Base-by-base conservation (phyloP, 1,139 yeast species). In the Debaryomycetaceae sp. region DNA sequence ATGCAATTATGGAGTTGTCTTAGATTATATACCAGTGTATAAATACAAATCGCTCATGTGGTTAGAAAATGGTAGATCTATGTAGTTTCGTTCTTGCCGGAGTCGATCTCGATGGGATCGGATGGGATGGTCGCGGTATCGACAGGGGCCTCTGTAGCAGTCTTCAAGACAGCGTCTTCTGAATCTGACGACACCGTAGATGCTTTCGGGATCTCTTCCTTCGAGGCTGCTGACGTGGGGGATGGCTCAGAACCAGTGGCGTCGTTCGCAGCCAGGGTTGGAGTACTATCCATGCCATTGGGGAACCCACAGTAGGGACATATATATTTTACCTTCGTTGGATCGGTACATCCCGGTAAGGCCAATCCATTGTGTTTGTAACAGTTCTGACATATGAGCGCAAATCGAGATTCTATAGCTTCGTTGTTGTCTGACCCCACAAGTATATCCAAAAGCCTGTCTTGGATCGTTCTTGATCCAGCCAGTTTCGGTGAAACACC, bases 1-100 rank as follows among this genome's bases (percentile, higher is more conserved):
- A 89, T 64, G 92, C 97, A 54, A 87, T 91, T 65, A 87, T 91
- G 95, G 86, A 87, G 54, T 77, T 91, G 66, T 81, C 92, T 52
- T 70, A 67, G 52, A 34, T 47, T 33, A 30, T 11, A 17, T 38
- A 40, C 16, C 4, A 11, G 26, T 22, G 11, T 8, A 22, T 3
- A 22, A 22, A 22, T 22, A 22, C 7, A 22, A 3, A 22, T 22
- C 26, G 26, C 26, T 8, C 26, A 8, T 8, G 26, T 22, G 11
- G 26, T 22, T n/a, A n/a, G n/a, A n/a, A n/a, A n/a, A n/a, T n/a
- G n/a, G n/a, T n/a, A n/a, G n/a, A n/a, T n/a, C n/a, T n/a, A n/a
- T n/a, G n/a, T n/a, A n/a, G n/a, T n/a, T n/a, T n/a, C n/a, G n/a
- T n/a, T n/a, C n/a, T n/a, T n/a, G n/a, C n/a, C n/a, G n/a, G n/a